These are phyloP conservation scores for Aspergillus quadrilineatus DNA, from an alignment of 2,329 filamentous ascomycete genomes.

Conservation along the genomic window DNA sequence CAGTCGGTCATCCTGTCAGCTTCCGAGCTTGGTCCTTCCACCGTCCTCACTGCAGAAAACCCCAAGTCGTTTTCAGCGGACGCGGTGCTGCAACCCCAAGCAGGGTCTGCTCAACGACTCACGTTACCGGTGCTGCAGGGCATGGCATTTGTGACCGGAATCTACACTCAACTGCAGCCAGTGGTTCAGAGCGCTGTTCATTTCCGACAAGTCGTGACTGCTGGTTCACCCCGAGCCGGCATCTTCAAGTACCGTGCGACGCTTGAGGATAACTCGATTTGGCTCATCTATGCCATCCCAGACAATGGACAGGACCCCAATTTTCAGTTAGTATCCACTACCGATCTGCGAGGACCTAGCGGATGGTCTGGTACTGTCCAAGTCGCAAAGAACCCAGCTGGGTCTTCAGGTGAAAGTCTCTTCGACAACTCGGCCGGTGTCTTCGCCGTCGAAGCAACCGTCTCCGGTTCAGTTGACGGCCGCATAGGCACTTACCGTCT, in stretches of 20 bases:
- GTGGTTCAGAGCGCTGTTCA: conserved; percentile 71
- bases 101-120: conserved; percentile 59
- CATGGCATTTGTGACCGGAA: conserved; percentile 79
- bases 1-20: conserved; percentile 81
- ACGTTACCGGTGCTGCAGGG: conserved; percentile 85
- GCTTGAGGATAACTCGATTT: conserved; percentile 70
- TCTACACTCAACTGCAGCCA: conserved; percentile 70
- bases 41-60: conserved; percentile 55
- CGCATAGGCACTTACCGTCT: conserved; percentile 70
- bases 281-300: conserved; percentile 76
- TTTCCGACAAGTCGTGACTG: conserved; percentile 63
- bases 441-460: conserved; percentile 64
- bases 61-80: conserved; percentile 61
- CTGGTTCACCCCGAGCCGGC: conserved; percentile 57
- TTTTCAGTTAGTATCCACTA: conserved; percentile 67
- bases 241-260: conserved; percentile 74
- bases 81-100: conserved; percentile 62
- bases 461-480: conserved; percentile 62
- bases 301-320: conserved; percentile 60
- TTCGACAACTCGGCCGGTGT: conserved; percentile 76
- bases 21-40: conserved; percentile 64
- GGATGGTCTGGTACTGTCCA: conserved; percentile 79
- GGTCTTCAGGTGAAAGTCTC: conserved; percentile 59
- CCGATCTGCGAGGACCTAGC: conserved; percentile 61
- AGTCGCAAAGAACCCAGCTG: conserved; percentile 70